Conservation (phyloP, 805 yeast genomes). For the Maudiozyma turicensis region DNA sequence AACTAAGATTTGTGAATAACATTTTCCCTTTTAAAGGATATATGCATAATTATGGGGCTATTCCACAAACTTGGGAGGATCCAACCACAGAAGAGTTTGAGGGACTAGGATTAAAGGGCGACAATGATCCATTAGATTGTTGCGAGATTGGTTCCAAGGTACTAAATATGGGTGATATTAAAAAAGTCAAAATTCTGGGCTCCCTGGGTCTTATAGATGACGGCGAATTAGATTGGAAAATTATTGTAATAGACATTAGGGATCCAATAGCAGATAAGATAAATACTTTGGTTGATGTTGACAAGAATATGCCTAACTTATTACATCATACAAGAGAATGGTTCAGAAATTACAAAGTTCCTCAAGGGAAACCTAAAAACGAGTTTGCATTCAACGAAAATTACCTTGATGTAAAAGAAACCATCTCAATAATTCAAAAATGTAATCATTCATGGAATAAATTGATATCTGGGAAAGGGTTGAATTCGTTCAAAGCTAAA, state of each 20-base stretch:
- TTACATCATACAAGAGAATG: constrained; percentile 60
- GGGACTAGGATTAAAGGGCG: constrained; percentile 54
- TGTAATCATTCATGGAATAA: constrained; percentile 62
- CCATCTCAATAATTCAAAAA: constrained; percentile 50
- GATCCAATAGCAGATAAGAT: constrained; percentile 58
- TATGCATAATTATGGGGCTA: constrained; percentile 80
- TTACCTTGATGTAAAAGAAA: constrained; percentile 47
- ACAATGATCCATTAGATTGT: constrained; percentile 91
- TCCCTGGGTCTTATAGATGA: constrained; percentile 76
- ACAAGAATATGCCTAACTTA: constrained; percentile 58
- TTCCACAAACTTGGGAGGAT: constrained; percentile 96
- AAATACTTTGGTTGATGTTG: constrained; percentile 59
- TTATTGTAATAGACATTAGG: constrained; percentile 56
- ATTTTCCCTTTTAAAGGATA: constrained; percentile 78
- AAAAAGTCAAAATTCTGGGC: constrained; percentile 61
- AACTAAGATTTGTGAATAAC: constrained; percentile 67
- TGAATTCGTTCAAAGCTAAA: constrained; percentile 15
- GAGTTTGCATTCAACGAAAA: constrained; percentile 67
- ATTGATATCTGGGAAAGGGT: constrained; percentile 35
- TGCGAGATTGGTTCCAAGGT: constrained; percentile 73
- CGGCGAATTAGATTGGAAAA: constrained; percentile 96
- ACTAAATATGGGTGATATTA: constrained; percentile 52
- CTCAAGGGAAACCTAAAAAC: constrained; percentile 72
- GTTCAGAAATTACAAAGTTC: constrained; percentile 78
- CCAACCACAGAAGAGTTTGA: constrained; percentile 43